Percentiles rank a stretch among this genome's conserved stretches.
These are phyloP conservation scores for Pecoramyces ruminantium DNA, from an alignment of 192 early-diverging fungal species.

Conservation along the genomic window DNA sequence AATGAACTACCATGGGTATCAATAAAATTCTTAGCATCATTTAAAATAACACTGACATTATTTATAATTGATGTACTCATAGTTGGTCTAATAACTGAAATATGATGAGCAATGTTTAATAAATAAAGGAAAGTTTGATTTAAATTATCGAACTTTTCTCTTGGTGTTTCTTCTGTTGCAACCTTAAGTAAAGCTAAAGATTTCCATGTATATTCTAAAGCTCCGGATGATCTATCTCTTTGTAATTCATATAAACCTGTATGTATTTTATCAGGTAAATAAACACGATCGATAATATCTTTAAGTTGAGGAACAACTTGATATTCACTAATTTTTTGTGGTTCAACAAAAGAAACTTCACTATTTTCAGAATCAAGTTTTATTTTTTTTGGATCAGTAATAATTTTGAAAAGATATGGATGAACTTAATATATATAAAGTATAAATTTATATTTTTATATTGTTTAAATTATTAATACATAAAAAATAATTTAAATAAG, in stretches of 20 bases:
- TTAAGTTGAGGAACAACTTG: neutral
- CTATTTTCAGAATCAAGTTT: neutral
- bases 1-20: neutral
- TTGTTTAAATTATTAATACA: too few species aligned
- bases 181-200: neutral
- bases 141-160: neutral
- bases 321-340: neutral
- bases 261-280: neutral
- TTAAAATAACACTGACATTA: neutral
- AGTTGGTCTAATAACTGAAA: neutral
- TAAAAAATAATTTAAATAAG: too few species aligned
- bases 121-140: neutral
- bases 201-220: neutral
- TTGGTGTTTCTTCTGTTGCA: neutral
- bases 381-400: neutral
- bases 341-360: neutral
- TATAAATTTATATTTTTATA: too few species aligned
- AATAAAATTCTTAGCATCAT: neutral
- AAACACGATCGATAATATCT: neutral
- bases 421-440: too few species aligned
- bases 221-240: neutral
- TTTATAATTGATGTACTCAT: neutral
- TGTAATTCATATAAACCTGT: neutral
- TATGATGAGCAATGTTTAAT: neutral
- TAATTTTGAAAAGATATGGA: neutral